Evolutionary conservation across 1,284 basidiomycete genomes (phyloP).

Genomic region (Ustilago sp.): DNA sequence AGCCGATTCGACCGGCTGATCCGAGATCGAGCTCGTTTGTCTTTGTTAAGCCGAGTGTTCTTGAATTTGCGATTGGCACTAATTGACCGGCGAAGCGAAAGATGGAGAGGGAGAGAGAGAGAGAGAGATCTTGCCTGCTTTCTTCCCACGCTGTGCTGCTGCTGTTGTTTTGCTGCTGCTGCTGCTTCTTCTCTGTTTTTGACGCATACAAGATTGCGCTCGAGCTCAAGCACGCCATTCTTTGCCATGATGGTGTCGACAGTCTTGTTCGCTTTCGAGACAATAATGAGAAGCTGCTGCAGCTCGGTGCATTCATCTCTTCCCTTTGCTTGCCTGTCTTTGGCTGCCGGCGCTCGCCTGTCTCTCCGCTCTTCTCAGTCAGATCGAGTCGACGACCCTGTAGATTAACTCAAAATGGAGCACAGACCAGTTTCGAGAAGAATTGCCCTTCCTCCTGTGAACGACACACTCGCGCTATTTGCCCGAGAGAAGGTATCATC

Average conservation of each 20-base stretch:
- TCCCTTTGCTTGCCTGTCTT: not conserved
- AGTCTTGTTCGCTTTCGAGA: not conserved
- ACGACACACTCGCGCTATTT: conserved; percentile 35
- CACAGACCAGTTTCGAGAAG: conserved; percentile 50
- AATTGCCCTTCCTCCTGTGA: conserved; percentile 4
- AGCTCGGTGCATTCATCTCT: not conserved
- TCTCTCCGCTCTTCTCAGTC: not conserved
- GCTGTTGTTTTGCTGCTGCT: not conserved
- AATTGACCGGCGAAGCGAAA: conserved; percentile 6
- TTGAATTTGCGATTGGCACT: conserved; percentile 8
- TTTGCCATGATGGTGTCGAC: conserved; percentile 22
- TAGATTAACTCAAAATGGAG: conserved; percentile 8
- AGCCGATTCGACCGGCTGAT: not conserved
- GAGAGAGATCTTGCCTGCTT: not conserved
- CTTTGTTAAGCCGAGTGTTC: not conserved
- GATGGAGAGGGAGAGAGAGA: too few relatives aligned
- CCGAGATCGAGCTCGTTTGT: not conserved
- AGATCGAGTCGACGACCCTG: conserved; percentile 21
- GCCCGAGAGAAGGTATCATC: conserved; percentile 13
- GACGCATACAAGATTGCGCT: conserved; percentile 4
- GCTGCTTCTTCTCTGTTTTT: too few relatives aligned
- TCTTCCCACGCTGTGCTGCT: not conserved
- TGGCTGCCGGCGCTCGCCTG: conserved; percentile 21
- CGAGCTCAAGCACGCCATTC: conserved; percentile 34
- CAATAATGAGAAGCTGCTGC: conserved; percentile 1